Conservation (phyloP, 2,329 filamentous ascomycete genomes). For the Aureobasidium melanogenum region DNA sequence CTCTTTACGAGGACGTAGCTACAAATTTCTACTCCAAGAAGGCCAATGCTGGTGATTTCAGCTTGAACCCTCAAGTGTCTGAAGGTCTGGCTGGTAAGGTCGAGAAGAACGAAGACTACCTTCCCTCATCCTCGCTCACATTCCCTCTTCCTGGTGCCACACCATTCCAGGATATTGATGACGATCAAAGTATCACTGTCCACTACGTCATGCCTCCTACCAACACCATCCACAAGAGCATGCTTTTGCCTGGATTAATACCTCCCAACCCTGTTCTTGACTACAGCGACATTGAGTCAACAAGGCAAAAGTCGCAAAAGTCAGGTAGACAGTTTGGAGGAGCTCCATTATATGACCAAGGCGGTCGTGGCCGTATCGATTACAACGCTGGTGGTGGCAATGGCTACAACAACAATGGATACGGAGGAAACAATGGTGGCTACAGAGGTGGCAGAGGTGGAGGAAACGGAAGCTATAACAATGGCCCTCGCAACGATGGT, state of each 20-base stretch:
- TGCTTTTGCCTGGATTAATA: constrained; percentile 78
- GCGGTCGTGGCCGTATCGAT: constrained; percentile 29
- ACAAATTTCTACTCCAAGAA: constrained; percentile 89
- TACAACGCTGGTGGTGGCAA: constrained; percentile 4
- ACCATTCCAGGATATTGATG: constrained; percentile 59
- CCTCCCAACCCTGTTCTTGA: constrained; percentile 65
- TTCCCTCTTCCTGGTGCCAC: constrained; percentile 69
- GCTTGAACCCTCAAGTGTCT: constrained; percentile 65
- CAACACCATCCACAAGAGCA: constrained; percentile 75
- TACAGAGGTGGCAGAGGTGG: constrained; percentile 16
- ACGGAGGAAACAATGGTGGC: constrained; percentile 14
- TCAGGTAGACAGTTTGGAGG: constrained; percentile 64
- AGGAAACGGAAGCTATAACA: constrained; percentile 16
- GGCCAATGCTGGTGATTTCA: constrained; percentile 56
- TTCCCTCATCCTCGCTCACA: constrained; percentile 71
- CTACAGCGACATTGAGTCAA: constrained; percentile 63
- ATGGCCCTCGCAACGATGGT: constrained; percentile 14
- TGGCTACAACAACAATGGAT: constrained; percentile 16
- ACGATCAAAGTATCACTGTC: constrained; percentile 82
- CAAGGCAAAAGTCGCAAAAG: constrained; percentile 56
- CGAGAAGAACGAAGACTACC: constrained; percentile 72
- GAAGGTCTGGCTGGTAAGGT: constrained; percentile 73
- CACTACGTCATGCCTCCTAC: constrained; percentile 73
- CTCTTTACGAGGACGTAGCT: constrained; percentile 77
- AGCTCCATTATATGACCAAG: constrained; percentile 47